phyloP scores from a whole-genome alignment of 169 alveolate genomes.

The Haemoproteus tartakovskyi region DNA sequence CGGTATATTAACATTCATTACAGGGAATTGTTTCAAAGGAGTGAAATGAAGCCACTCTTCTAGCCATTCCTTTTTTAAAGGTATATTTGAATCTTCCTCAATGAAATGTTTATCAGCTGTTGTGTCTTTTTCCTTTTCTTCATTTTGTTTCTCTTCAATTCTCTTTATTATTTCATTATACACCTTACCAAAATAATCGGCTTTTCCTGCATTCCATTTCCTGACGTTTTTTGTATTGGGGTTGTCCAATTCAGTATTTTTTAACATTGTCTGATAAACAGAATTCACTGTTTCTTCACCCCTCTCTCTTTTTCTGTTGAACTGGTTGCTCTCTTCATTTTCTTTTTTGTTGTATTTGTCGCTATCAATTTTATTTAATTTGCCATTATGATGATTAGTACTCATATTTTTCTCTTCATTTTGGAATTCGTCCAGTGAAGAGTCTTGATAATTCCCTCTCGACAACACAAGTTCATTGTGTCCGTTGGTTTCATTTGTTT shows the following conservation, averaged over 20 bases:
- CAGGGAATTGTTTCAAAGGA: neutral
- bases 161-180: neutral
- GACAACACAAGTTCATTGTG: neutral
- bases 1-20: slow-evolving; percentile 68
- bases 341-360: too few species aligned
- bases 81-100: slow-evolving; percentile 37
- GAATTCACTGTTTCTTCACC: too few species aligned
- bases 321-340: too few species aligned
- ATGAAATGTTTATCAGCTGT: slow-evolving; percentile 12
- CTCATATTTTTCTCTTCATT: too few species aligned
- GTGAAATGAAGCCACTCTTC: slow-evolving; percentile 36
- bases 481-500: neutral
- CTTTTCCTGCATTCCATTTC: neutral
- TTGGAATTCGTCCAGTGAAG: too few species aligned
- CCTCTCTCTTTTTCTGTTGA: too few species aligned
- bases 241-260: too few species aligned
- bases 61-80: slow-evolving; percentile 23
- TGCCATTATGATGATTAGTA: too few species aligned
- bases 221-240: neutral
- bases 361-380: too few species aligned
- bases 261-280: too few species aligned
- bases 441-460: too few species aligned
- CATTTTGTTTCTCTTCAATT: neutral
- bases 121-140: neutral
- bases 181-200: neutral